Evolutionary conservation across 208 protist species (phyloP), one percentile per base, ranked within the genome.

Genomic region (Wallacemonas sp.): DNA sequence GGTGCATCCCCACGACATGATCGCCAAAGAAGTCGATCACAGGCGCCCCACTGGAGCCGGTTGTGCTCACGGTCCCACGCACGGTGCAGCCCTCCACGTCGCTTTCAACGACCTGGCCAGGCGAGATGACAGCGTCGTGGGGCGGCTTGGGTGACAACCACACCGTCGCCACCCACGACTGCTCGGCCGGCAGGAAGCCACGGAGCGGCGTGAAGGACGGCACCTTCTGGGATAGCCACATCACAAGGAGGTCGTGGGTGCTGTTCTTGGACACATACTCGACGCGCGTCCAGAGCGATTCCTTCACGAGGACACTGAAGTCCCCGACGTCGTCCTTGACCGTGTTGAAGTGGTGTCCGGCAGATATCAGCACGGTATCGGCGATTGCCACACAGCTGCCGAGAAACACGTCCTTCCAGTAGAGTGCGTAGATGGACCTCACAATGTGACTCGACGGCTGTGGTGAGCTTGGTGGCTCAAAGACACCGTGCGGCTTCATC

Each of bases 291-390:
- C 78, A 85, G 46, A 78, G 58, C 14, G 68, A 44, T 0, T 68
- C 61, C 43, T 69, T 65, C 4, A 78, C 72, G 26, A 85, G 65
- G 2, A 95, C 63, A 38, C 63, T 89, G 38, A 95, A 92, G 66
- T 93, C 85, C 16, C 83, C 90, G 1, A 92, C 85, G 47, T 92
- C 84, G 56, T 95, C 90, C 66, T 83, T 82, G 14, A 58, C 68
- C 2, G 74, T 65, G 69, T 92, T 92, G 71, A 85, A 93, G 72
- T 95, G 90, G 46, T 95, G 90, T 0, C 87, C 90, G 0, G 90
- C 87, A 0, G 87, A 83, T 32, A 95, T 64, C 19, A 93, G 65
- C 33, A 95, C 60, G 16, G 67, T 58, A 8, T 72, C 73, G 0
- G 71, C 54, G 19, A 95, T 80, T 14, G 90, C 90, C 2, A 95